Conservation (phyloP, 257 asterid genomes). For the Craterostigma plantagineum region DNA sequence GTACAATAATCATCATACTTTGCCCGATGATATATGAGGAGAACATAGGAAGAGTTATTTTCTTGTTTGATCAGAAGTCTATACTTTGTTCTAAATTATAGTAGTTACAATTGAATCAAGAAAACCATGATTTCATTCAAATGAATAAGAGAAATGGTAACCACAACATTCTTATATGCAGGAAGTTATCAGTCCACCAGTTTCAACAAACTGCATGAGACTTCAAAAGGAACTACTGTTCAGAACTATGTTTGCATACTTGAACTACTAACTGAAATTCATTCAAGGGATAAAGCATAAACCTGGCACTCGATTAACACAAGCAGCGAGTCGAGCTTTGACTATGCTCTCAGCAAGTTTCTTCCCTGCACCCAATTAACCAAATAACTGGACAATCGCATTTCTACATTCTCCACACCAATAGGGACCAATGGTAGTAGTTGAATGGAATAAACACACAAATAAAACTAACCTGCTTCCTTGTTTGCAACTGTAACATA, state of each 20-base stretch:
- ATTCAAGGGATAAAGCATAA: constrained; percentile 10
- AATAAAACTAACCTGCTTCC: constrained; percentile 47
- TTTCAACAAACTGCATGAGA: neutral
- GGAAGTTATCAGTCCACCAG: too few relatives aligned
- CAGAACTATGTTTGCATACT: neutral
- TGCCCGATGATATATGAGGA: neutral
- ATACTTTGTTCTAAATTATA: too few relatives aligned
- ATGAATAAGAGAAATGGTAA: too few relatives aligned
- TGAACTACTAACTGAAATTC: neutral
- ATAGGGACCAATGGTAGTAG: neutral
- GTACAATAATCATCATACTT: neutral
- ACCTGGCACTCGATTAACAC: constrained; percentile 88
- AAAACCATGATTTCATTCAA: too few relatives aligned
- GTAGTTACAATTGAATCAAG: too few relatives aligned
- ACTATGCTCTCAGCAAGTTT: constrained; percentile 84
- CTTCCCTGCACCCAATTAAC: constrained; percentile 42
- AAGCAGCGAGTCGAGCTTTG: constrained; percentile 84
- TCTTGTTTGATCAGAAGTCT: too few relatives aligned
- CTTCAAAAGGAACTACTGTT: neutral
- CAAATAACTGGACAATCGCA: too few relatives aligned
- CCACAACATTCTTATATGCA: too few relatives aligned
- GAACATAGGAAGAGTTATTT: neutral
- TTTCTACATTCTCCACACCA: neutral
- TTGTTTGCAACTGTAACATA: constrained; percentile 91
- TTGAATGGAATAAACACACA: neutral